phyloP scores from a whole-genome alignment of 768 basidiomycete species.

The Basidioascus undulatus region DNA sequence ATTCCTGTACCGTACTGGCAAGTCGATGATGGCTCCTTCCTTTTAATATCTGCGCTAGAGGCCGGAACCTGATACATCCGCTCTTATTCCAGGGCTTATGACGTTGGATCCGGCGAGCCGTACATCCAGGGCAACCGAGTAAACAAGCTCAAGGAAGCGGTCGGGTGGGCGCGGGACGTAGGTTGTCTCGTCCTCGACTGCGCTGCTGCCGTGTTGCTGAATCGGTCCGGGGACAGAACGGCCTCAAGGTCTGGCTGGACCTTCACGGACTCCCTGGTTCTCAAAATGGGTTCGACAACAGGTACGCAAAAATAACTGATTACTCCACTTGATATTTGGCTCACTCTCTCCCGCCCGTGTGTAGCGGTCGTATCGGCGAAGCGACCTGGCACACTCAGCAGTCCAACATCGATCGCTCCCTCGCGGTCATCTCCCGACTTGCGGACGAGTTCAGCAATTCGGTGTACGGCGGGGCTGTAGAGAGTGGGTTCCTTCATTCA shows the following conservation, averaged over 20 bases:
- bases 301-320: not conserved
- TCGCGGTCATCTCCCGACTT: conserved; percentile 1
- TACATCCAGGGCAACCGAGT: too few species aligned
- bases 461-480: too few species aligned
- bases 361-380: conserved; percentile 1
- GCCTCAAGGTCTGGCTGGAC: conserved; percentile 7
- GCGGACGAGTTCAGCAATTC: conserved; percentile 5
- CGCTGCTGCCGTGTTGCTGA: too few species aligned
- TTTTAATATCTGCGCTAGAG: too few species aligned
- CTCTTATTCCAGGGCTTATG: too few species aligned
- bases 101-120: too few species aligned
- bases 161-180: conserved; percentile 5
- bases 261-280: conserved; percentile 4
- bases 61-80: too few species aligned
- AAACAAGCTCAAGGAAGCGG: conserved; percentile 6
- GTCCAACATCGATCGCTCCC: conserved; percentile 3
- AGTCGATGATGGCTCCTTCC: conserved; percentile 1
- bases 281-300: conserved; percentile 10
- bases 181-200: too few species aligned
- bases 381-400: conserved; percentile 3
- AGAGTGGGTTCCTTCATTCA: conserved; percentile 1
- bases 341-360: too few species aligned
- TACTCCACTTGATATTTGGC: too few species aligned
- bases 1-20: conserved; percentile 1
- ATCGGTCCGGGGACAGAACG: too few species aligned